phyloP scores from a whole-genome alignment of 2,329 filamentous ascomycete genomes.

The Aspergillus viridinutans region DNA sequence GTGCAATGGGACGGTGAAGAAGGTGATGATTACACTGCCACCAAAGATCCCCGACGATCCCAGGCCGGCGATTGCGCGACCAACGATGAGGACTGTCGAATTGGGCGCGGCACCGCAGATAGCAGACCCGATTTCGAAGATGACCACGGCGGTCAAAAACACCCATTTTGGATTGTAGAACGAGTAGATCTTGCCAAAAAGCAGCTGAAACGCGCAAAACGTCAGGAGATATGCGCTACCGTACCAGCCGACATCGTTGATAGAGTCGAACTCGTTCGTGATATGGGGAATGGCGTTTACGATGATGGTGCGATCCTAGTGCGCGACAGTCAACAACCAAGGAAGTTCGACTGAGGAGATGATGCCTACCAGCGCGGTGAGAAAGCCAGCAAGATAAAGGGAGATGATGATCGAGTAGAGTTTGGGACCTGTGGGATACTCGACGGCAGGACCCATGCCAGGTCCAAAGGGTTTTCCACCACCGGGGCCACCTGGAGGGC shows the following conservation, averaged over 20 bases:
- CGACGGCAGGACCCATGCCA: background rate
- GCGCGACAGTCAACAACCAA: background rate
- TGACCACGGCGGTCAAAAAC: constrained; percentile 26
- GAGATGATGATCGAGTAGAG: background rate
- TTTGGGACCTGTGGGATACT: background rate
- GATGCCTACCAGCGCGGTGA: background rate
- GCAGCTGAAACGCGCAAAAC: constrained; percentile 32
- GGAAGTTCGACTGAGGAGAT: background rate
- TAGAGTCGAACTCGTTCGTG: background rate
- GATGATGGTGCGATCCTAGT: background rate
- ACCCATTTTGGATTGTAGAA: constrained; percentile 34
- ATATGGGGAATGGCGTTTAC: background rate
- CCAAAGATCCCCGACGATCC: constrained; percentile 27
- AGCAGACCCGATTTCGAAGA: constrained; percentile 37
- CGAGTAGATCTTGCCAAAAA: constrained; percentile 36
- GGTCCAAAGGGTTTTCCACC: background rate
- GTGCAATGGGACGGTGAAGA: constrained; percentile 28
- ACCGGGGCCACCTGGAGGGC: background rate
- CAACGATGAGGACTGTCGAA: constrained; percentile 30
- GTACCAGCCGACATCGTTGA: no score
- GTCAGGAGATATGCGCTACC: constrained; percentile 31
- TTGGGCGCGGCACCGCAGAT: constrained; percentile 28
- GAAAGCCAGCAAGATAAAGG: background rate
- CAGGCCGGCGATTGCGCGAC: constrained; percentile 31
- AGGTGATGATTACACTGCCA: constrained; percentile 30